phyloP scores from a whole-genome alignment of 2,329 filamentous ascomycete species.

The Ilyonectria sp. region DNA sequence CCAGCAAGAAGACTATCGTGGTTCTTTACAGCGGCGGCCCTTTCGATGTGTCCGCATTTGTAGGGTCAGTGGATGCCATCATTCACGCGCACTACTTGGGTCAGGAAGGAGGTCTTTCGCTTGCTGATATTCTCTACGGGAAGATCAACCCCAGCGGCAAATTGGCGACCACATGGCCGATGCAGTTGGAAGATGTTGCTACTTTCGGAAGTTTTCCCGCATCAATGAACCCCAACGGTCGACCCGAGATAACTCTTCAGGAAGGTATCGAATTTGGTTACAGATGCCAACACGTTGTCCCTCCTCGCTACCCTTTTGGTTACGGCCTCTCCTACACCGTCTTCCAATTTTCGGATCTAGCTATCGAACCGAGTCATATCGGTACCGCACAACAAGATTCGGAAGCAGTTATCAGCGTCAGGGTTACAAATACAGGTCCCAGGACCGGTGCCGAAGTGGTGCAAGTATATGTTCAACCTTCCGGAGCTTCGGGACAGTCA shows the following conservation, averaged over 20 bases:
- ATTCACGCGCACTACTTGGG: neutral
- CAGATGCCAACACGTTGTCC: neutral
- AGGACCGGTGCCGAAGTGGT: neutral
- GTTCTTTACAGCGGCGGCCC: constrained; percentile 31
- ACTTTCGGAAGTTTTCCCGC: neutral
- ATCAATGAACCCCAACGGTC: neutral
- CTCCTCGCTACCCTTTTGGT: neutral
- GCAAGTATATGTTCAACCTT: neutral
- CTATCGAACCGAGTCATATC: neutral
- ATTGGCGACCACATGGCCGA: neutral
- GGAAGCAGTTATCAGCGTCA: neutral
- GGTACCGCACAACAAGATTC: neutral
- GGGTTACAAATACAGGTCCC: neutral
- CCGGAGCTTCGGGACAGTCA: neutral
- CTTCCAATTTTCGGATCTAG: neutral
- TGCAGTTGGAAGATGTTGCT: neutral
- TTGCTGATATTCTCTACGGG: neutral
- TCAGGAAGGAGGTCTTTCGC: neutral
- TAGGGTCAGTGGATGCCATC: neutral
- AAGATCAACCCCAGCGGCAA: neutral
- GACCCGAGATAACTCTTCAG: neutral
- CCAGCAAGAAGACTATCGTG: constrained; percentile 20
- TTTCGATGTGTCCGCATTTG: constrained; percentile 25
- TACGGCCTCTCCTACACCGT: neutral
- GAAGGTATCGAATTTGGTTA: neutral